These are phyloP conservation scores for Pleurotus djamor DNA, from an alignment of 768 basidiomycete genomes.

Conservation along the genomic window DNA sequence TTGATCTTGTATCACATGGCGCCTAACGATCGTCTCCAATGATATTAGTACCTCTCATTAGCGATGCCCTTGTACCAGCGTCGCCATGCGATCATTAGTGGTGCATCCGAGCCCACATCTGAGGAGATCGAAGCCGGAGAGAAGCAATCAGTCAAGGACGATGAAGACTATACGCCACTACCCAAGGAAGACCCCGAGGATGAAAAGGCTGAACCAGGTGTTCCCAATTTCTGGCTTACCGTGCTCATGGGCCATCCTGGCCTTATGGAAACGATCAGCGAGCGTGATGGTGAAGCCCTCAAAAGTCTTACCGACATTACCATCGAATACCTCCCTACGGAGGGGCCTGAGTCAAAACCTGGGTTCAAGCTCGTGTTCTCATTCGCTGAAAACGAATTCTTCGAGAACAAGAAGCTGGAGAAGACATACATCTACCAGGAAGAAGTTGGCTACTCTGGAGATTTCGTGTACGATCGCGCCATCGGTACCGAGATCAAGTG, in stretches of 20 bases:
- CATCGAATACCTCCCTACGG: constrained; percentile 66
- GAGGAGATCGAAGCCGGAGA: constrained; percentile 87
- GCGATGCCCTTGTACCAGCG: constrained; percentile 86
- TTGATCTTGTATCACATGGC: not conserved
- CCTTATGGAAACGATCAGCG: constrained; percentile 86
- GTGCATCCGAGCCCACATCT: constrained; percentile 64
- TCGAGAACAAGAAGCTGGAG: constrained; percentile 77
- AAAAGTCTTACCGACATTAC: constrained; percentile 80
- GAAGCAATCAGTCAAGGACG: constrained; percentile 69
- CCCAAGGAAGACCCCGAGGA: constrained; percentile 40
- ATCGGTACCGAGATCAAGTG: constrained; percentile 93
- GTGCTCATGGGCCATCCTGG: constrained; percentile 90
- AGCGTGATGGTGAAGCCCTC: constrained; percentile 86
- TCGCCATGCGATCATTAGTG: constrained; percentile 80
- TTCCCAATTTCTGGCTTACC: constrained; percentile 98
- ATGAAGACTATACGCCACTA: constrained; percentile 65
- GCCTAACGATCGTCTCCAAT: constrained; percentile 9
- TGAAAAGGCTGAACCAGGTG: constrained; percentile 40
- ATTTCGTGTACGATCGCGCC: constrained; percentile 95
- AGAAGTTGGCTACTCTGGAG: constrained; percentile 93
- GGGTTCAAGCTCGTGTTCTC: constrained; percentile 90
- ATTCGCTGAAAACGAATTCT: constrained; percentile 84
- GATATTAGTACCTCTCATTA: constrained; percentile 65
- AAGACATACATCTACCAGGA: constrained; percentile 96
- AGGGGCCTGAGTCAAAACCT: constrained; percentile 62